A percentile compares a stretch with the other conserved stretches of the same genome.
Conservation (phyloP, 768 basidiomycete species). For the Leccinum longicurvipes region DNA sequence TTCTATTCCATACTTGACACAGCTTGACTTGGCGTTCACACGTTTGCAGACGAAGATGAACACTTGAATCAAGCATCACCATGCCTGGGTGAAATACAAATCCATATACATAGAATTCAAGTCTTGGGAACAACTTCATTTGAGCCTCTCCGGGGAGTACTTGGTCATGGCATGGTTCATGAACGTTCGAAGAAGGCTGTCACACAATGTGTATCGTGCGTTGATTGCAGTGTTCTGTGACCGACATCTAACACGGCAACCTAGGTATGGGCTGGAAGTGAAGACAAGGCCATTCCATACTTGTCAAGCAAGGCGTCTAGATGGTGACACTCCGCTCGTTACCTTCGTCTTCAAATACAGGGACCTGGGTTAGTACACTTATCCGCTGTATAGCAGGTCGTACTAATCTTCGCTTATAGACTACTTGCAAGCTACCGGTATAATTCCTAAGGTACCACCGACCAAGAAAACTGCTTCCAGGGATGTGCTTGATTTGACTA, state of each 20-base stretch:
- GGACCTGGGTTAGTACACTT: constrained; percentile 20
- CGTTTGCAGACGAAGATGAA: constrained; percentile 26
- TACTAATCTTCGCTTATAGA: constrained; percentile 8
- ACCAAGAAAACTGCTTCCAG: background rate
- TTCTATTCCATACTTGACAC: background rate
- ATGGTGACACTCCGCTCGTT: constrained; percentile 15
- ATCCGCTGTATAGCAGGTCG: background rate
- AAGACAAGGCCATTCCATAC: background rate
- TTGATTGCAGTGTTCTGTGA: background rate
- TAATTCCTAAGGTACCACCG: constrained; percentile 17
- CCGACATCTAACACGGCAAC: background rate
- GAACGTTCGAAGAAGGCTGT: constrained; percentile 33
- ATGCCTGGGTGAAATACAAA: constrained; percentile 21
- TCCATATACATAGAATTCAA: constrained; percentile 9
- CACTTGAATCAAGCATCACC: constrained; percentile 13
- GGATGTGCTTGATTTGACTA: constrained; percentile 25
- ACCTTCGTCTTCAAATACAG: constrained; percentile 33
- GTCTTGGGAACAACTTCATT: accelerated
- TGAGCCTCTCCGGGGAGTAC: background rate
- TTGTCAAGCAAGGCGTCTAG: constrained; percentile 1
- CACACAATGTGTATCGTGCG: constrained; percentile 28
- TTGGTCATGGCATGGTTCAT: constrained; percentile 21
- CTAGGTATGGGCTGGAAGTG: constrained; percentile 25
- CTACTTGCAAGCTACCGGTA: constrained; percentile 28
- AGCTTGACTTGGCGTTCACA: constrained; percentile 3